Evolutionary conservation across 75 land plant species (phyloP), one percentile per base, ranked within the genome.

Genomic region (Pinus albicaulis): DNA sequence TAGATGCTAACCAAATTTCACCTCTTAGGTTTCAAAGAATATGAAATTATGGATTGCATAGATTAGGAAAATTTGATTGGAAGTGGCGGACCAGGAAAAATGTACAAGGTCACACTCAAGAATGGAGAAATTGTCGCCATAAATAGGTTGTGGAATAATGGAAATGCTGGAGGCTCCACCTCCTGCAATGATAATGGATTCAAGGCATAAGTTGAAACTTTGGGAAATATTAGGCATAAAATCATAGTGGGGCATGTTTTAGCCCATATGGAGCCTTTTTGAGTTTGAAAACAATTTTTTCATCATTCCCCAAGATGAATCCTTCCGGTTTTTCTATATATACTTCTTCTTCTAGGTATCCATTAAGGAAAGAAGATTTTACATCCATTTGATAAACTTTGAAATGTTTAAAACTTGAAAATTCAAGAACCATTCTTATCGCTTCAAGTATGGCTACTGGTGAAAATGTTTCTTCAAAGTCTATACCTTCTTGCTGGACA

Each of bases 141-240:
- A 57, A 81, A 81, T 73, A 81, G 58, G 56, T 74, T 81, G 5
- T 68, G 82, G 81, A 56, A 20, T 19, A 68, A 31, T 38, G 26
- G 19, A 26, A 73, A 56, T 1, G 48, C 48, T 8, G 6, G 7
- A 44, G 22, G 8, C 83, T 74, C 86, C 12, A 87, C 85, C 0
- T 82, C 88, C 7, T 77, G 84, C 23, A 90, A 88, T 59, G 98
- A 94, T 74, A 85, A 90, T 71, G 65, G 85, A 44, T 92, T 92
- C 82, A 78, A 76, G 48, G 94, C 91, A n/a, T 93, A 95, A 84
- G 78, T 93, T 6, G 83, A 80, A 52, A 93, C 93, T 2, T 72
- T 95, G 76, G 98, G 98, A 36, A 91, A 87, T 76, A 86, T 95
- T 4, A 79, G 98, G 57, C 98, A 95, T 75, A 91, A 86, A 77